Conservation (phyloP, 805 yeast species). For the Saturnispora ahearnii region DNA sequence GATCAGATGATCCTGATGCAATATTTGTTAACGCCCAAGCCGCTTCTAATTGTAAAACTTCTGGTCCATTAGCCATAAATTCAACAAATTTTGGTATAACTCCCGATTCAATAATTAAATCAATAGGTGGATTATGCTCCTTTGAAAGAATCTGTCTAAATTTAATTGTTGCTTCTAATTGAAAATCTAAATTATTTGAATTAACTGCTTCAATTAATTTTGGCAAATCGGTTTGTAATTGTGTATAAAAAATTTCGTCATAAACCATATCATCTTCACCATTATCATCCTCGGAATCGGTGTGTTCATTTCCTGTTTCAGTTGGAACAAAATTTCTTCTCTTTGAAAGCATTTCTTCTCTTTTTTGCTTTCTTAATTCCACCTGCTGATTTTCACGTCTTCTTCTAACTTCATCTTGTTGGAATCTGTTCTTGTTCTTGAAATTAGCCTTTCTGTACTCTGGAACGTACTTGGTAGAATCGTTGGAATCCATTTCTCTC, state of each 20-base stretch:
- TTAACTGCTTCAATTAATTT: slow-evolving; percentile 73
- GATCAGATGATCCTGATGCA: slow-evolving; percentile 87
- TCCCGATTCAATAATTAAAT: slow-evolving; percentile 84
- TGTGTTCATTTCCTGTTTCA: slow-evolving; percentile 22
- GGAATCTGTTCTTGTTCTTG: slow-evolving; percentile 89
- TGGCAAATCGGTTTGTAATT: slow-evolving; percentile 65
- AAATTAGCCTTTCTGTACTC: slow-evolving; percentile 95
- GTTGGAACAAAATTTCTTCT: slow-evolving; percentile 66
- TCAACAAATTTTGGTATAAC: slow-evolving; percentile 87
- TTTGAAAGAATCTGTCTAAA: slow-evolving; percentile 90
- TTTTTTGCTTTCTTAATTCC: slow-evolving; percentile 89
- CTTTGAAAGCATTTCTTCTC: slow-evolving; percentile 90
- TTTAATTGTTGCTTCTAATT: slow-evolving; percentile 80
- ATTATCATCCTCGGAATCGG: slow-evolving; percentile 44
- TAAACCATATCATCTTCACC: slow-evolving; percentile 34
- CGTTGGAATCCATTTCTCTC: slow-evolving; percentile 51
- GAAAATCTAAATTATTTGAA: slow-evolving; percentile 67
- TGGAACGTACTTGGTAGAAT: slow-evolving; percentile 83
- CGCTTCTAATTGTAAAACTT: slow-evolving; percentile 89
- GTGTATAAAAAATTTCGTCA: slow-evolving; percentile 33
- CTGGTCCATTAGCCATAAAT: slow-evolving; percentile 74
- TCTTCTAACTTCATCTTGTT: slow-evolving; percentile 93
- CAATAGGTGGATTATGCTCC: slow-evolving; percentile 95
- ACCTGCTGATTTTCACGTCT: slow-evolving; percentile 97
- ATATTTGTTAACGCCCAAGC: slow-evolving; percentile 99